These are phyloP conservation scores for Epichloe amarillans DNA, from an alignment of 2,329 filamentous ascomycete genomes.

Conservation along the genomic window DNA sequence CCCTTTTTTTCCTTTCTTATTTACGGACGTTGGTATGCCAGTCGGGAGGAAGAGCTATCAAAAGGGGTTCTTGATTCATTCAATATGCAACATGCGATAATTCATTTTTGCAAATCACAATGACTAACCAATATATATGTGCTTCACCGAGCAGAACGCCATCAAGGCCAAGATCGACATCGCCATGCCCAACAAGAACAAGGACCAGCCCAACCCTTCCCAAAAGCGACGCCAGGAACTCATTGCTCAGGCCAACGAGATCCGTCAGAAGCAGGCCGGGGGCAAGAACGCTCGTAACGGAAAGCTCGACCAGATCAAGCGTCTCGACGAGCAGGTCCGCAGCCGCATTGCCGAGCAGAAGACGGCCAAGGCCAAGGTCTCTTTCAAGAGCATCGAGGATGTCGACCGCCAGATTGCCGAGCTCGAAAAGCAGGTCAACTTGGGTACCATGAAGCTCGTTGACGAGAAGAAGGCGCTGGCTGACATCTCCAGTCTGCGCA, in stretches of 20 bases:
- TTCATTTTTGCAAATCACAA: background rate
- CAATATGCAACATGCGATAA: background rate
- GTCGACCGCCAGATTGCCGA: conserved; percentile 69
- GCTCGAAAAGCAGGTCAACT: conserved; percentile 76
- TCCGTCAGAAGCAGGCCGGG: conserved; percentile 74
- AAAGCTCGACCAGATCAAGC: conserved; percentile 83
- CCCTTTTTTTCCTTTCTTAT: background rate
- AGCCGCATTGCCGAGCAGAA: conserved; percentile 79
- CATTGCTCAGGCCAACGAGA: conserved; percentile 66
- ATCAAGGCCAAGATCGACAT: conserved; percentile 81
- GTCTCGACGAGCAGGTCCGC: conserved; percentile 79
- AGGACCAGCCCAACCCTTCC: conserved; percentile 68
- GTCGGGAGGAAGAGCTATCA: too few species aligned
- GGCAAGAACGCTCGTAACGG: conserved; percentile 70
- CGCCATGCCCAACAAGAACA: conserved; percentile 57
- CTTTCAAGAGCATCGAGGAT: conserved; percentile 80
- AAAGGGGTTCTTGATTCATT: background rate
- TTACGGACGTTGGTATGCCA: too few species aligned
- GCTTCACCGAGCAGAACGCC: conserved; percentile 49
- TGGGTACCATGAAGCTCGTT: conserved; percentile 84
- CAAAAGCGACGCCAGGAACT: conserved; percentile 80
- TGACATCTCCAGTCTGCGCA: conserved; percentile 72
- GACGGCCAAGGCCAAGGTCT: conserved; percentile 62
- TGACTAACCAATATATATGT: conserved; percentile 6
- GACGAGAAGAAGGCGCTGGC: conserved; percentile 90